Base-by-base conservation (phyloP, 2,329 filamentous ascomycete species). In the Clarireedia sp. region DNA sequence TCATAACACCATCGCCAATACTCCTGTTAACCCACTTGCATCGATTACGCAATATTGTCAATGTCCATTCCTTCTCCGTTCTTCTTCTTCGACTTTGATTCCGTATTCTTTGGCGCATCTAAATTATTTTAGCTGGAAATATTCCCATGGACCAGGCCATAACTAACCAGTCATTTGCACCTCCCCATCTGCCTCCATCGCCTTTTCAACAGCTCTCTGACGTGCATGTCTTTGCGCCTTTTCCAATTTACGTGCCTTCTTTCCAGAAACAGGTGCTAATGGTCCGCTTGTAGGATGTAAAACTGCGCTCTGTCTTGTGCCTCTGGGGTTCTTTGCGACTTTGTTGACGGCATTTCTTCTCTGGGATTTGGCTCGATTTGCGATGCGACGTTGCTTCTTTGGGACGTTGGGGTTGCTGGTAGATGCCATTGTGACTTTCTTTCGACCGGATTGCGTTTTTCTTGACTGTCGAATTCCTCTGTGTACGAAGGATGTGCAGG, bases 191-290 rank as follows among this genome's bases (percentile, higher is more conserved):
- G 65, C 49, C 44, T 61, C 59, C 65, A 69, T 62, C 7, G 62
- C 67, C 57, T 66, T 63, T 55, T 69, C 64, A 57, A 69, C 44
- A 5, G 66, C 66, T 50, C 68, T 60, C 41, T 60, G 57, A 49
- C 66, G 61, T 8, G 68, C 68, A 56, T 66, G 62, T 36, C 66
- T 68, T 51, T 62, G 58, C 9, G 66, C 65, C 55, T 59, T 66
- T 57, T 69, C 65, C 12, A 69, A 48, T 48, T 69, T 69, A 29
- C 63, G 62, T 7, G 67, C 67, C 51, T 69, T 69, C 62, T 69
- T 69, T 7, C 61, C 60, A 1, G 67, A 69, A 4, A 68, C 19
- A 3, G 66, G 68, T 51, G 67, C 67, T 48, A 61, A 19, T 8
- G 64, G 63, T 9, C 68, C 68, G 51, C 66, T 66, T 0, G 66